A percentile compares a stretch with the other conserved stretches of the same genome.
Conservation (phyloP, 306 rosid genomes). For the Elaeagnus macrophylla region DNA sequence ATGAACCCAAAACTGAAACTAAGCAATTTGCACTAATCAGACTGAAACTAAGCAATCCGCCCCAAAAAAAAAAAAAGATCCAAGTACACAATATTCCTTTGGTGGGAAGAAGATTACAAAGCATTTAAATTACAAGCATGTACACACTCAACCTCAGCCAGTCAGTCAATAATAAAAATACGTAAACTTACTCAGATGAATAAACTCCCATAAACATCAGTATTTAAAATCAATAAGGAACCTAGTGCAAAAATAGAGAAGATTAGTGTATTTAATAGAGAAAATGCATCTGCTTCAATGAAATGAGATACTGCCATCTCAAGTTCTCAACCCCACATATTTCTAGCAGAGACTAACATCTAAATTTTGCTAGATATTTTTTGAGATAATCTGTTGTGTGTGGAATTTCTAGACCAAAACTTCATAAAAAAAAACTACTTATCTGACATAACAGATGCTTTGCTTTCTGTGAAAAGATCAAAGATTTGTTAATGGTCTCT, state of each 20-base stretch:
- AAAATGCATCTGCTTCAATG: neutral
- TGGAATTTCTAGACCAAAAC: too few relatives aligned
- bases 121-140: neutral
- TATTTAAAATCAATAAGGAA: neutral
- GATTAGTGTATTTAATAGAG: neutral
- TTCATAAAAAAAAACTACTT: too few relatives aligned
- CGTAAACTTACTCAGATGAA: neutral
- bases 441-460: too few relatives aligned
- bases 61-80: neutral
- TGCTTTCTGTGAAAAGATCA: too few relatives aligned
- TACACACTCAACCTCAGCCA: neutral
- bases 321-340: too few relatives aligned
- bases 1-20: neutral
- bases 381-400: too few relatives aligned
- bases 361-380: too few relatives aligned
- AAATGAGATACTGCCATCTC: neutral
- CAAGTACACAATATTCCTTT: neutral
- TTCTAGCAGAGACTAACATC: too few relatives aligned
- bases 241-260: neutral
- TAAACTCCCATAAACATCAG: neutral
- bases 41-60: neutral
- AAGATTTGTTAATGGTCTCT: too few relatives aligned
- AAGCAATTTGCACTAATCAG: neutral
- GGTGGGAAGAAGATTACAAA: neutral
- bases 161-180: neutral